A percentile compares a stretch with the other conserved stretches of the same genome.
These are phyloP conservation scores for Macrolepiota albuminosa DNA, from an alignment of 768 basidiomycete genomes.

Conservation along the genomic window DNA sequence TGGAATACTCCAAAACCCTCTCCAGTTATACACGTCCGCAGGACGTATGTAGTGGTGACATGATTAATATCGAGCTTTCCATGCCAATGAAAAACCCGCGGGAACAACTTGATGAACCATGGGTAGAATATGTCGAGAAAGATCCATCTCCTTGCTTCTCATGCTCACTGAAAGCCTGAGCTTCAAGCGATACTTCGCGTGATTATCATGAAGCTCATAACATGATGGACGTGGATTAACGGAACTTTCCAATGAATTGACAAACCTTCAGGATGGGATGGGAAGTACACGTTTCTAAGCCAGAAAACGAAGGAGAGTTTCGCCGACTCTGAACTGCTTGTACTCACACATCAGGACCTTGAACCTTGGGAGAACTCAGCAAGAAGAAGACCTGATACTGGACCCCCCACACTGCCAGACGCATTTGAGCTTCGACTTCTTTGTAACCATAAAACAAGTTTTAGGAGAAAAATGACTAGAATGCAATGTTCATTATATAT, in stretches of 20 bases:
- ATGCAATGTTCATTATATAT: neutral
- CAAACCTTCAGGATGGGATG: slow-evolving; percentile 30
- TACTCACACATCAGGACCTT: too few species aligned
- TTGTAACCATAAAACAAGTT: too few species aligned
- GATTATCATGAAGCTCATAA: neutral
- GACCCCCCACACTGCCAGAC: too few species aligned
- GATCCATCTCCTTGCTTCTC: slow-evolving; percentile 35
- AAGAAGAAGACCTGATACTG: too few species aligned
- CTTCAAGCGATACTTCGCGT: slow-evolving; percentile 40
- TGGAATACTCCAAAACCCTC: neutral
- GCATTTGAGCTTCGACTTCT: too few species aligned
- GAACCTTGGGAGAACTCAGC: too few species aligned
- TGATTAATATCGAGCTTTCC: slow-evolving; percentile 16
- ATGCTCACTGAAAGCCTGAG: slow-evolving; percentile 41
- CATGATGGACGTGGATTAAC: neutral
- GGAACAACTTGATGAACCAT: slow-evolving; percentile 26
- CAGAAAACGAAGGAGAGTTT: slow-evolving; percentile 11
- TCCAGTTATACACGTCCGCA: slow-evolving; percentile 1
- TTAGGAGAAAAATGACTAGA: too few species aligned
- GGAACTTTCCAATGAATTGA: slow-evolving; percentile 23
- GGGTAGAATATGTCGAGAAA: slow-evolving; percentile 31
- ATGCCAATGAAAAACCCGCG: slow-evolving; percentile 23
- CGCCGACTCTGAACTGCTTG: too few species aligned
- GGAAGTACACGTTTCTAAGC: slow-evolving; percentile 31
- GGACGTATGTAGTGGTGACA: slow-evolving; percentile 19